Evolutionary conservation across 2,329 filamentous ascomycete genomes (phyloP), one percentile per base, ranked within the genome.

Genomic region (Hypoxylon sp.): DNA sequence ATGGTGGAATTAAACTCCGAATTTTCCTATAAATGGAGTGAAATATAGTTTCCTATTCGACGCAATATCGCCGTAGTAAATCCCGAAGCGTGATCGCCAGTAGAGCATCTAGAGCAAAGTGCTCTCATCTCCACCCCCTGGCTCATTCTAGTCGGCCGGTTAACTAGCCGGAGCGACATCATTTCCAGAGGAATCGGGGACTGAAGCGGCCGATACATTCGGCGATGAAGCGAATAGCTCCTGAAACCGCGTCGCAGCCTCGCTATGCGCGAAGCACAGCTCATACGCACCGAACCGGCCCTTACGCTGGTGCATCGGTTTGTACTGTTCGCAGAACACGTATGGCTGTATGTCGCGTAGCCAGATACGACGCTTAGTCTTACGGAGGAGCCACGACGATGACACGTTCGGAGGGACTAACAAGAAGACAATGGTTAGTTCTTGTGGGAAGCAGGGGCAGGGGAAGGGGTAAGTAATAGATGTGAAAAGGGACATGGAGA

Each of bases 261-360:
- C 51, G 2, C 53, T 51, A 17, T 70, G 46, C 1, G 80, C 74
- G 73, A 88, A 88, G 26, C 81, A 73, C 10, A 88, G 81, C 75
- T 88, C 84, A 64, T 88, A 88, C 0, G 82, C 81, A 5, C 84
- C 83, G 1, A 77, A 73, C 48, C 78, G 80, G 50, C 83, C 85
- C 54, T 82, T 83, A 3, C 87, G 84, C 78, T 87, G 85, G 51
- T 81, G 81, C 59, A 84, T 81, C 67, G 87, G 83, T 6, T 82
- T 81, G 71, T 90, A 90, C 1, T 81, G 78, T n/a, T 84, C 78
- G 72, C 84, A 87, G 74, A 90, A 90, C 6, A 90, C 84, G 74
- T 89, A 89, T 0, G 87, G 82, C 63, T 87, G 83, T 14, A 90
- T 75, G 66, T 88, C 85, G 35, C 81, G 82, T 1, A 90, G 77